These are phyloP conservation scores for Calonectria leucothoes DNA, from an alignment of 2,329 filamentous ascomycete genomes.

Conservation along the genomic window DNA sequence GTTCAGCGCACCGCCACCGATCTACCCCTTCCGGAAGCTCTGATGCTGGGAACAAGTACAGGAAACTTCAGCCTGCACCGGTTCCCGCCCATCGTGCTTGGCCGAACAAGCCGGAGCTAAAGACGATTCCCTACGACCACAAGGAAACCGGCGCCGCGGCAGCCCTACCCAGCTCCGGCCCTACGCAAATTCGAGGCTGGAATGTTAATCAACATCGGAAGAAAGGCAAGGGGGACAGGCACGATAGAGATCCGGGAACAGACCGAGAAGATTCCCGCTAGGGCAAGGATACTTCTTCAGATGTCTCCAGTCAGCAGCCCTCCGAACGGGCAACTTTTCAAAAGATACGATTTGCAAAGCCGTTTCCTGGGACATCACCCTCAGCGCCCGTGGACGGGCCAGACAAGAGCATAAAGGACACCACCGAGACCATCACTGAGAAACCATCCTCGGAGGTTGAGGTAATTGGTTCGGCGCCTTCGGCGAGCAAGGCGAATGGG, in stretches of 20 bases:
- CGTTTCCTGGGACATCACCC: constrained; percentile 32
- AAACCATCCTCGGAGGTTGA: not conserved
- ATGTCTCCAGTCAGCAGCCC: constrained; percentile 31
- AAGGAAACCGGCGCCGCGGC: constrained; percentile 68
- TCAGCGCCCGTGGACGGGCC: not conserved
- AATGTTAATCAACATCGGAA: constrained; percentile 58
- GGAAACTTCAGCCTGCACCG: constrained; percentile 69
- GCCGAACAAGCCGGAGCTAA: constrained; percentile 62
- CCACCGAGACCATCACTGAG: not conserved
- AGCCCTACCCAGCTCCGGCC: constrained; percentile 66
- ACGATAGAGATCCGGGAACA: constrained; percentile 46
- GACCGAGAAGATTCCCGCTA: constrained; percentile 54
- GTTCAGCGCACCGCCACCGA: constrained; percentile 48
- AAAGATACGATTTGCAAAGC: constrained; percentile 40
- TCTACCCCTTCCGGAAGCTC: constrained; percentile 53
- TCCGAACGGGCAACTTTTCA: constrained; percentile 28
- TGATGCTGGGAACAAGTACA: constrained; percentile 59
- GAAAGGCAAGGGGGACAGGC: constrained; percentile 48
- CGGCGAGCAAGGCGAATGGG: not conserved
- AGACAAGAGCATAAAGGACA: not conserved
- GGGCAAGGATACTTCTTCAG: constrained; percentile 44
- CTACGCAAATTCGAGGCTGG: constrained; percentile 69
- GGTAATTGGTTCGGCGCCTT: not conserved
- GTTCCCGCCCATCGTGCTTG: constrained; percentile 63
- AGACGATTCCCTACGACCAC: constrained; percentile 69